Base-by-base conservation (phyloP, 768 basidiomycete species). In the Leccinum sublutescens region DNA sequence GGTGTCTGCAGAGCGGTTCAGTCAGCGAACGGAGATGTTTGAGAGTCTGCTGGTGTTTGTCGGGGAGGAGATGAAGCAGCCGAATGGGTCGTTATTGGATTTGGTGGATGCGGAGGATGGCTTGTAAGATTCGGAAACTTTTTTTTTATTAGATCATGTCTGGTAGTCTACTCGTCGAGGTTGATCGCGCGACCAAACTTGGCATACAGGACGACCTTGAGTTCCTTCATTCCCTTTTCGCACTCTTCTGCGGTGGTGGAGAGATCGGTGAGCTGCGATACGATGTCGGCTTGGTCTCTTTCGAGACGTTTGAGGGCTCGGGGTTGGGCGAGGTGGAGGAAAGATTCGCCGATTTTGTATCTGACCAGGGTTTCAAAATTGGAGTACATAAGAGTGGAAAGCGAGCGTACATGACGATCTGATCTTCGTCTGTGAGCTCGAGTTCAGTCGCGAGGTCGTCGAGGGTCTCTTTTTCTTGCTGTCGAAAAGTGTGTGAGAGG, bases 381-480 rank as follows among this genome's bases (percentile, higher is more conserved):
- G 67, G 90, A 87, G 93, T 68, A 9, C 91, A 82, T 0, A 79
- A 77, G 27, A 54, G 31, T 21, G 19, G 15, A 29, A 8, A 60
- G 34, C 38, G 45, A 14, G 72, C 89, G 57, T 64, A 94, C 91
- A 94, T 68, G 4, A 97, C 85, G 1, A 79, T 78, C 57, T 91
- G 82, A 58, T 91, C 88, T 65, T 95, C 93, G 61, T 96, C 93
- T 1, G 87, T 85, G 10, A 98, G 84, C 69, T 96, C 94, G 23
- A 98, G 82, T 67, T 97, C 95, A 49, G 83, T 89, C 2, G 85
- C 76, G 31, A 97, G 82, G 71, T 98, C 95, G 60, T 96, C 93
- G 14, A 96, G 83, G 2, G 93, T 89, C 66, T 97, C 95, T 75
- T 95, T 95, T 76, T 96, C 94, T 82, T 91, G 87, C 94, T 98